A percentile compares a stretch with the other conserved stretches of the same genome.
These are phyloP conservation scores for Aphanocladium album DNA, from an alignment of 2,329 filamentous ascomycete genomes.

Conservation along the genomic window DNA sequence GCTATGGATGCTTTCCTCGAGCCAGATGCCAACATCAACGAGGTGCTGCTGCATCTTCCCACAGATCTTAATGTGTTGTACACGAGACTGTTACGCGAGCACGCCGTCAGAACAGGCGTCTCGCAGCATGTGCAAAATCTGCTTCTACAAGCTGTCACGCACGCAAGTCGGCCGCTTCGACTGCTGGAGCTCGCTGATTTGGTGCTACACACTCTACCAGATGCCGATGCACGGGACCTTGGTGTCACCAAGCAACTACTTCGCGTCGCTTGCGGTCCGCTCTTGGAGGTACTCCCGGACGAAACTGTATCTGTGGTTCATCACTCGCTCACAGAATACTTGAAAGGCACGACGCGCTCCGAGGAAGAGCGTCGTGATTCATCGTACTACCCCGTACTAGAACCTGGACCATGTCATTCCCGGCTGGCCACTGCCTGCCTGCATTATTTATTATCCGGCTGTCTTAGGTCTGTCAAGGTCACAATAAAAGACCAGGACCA, in stretches of 20 bases:
- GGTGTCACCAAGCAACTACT: conserved; percentile 32
- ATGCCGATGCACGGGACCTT: conserved; percentile 14
- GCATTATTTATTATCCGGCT: background rate
- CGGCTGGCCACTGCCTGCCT: background rate
- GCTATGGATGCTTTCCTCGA: conserved; percentile 34
- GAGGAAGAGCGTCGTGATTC: conserved; percentile 4
- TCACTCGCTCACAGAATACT: conserved; percentile 44
- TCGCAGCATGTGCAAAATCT: conserved; percentile 28
- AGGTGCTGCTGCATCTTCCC: conserved; percentile 29
- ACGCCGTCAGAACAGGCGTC: conserved; percentile 23
- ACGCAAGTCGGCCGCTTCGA: conserved; percentile 35
- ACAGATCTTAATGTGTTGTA: background rate
- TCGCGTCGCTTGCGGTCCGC: conserved; percentile 34
- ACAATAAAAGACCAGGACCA: background rate
- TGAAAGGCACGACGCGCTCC: conserved; percentile 22
- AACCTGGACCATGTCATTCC: background rate
- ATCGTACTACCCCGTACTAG: conserved; percentile 16
- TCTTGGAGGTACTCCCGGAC: conserved; percentile 40
- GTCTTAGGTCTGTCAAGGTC: background rate
- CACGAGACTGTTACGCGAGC: background rate
- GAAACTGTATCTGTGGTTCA: conserved; percentile 41
- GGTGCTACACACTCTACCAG: background rate
- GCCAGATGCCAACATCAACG: conserved; percentile 20
- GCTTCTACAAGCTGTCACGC: conserved; percentile 37
- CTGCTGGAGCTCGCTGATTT: conserved; percentile 36